phyloP scores from a whole-genome alignment of 345 rosid species.

The Brassica cretica region DNA sequence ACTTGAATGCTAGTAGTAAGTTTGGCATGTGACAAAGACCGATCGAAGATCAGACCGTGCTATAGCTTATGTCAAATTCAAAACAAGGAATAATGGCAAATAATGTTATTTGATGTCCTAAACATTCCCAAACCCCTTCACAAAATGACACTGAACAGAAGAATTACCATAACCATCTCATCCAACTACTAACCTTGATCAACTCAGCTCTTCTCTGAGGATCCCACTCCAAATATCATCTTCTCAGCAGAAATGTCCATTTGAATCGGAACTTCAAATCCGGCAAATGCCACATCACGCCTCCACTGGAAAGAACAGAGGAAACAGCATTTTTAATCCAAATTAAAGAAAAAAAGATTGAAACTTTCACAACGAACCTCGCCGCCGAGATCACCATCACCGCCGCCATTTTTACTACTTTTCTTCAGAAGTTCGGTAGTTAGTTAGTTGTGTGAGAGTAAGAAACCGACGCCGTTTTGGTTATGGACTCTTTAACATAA shows the following conservation, averaged over 20 bases:
- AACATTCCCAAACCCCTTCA: no score
- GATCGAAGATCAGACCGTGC: no score
- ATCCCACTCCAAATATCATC: constrained; percentile 91
- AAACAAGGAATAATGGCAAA: no score
- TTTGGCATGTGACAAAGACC: no score
- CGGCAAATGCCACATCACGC: constrained; percentile 96
- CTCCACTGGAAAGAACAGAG: constrained; percentile 64
- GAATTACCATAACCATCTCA: background rate
- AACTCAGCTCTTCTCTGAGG: constrained; percentile 83
- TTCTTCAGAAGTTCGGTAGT: constrained; percentile 32
- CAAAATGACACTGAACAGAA: background rate
- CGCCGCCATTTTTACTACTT: background rate
- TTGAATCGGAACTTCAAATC: constrained; percentile 94
- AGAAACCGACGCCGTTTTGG: constrained; percentile 24
- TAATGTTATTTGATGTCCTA: no score
- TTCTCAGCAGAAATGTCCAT: constrained; percentile 91
- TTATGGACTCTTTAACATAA: background rate
- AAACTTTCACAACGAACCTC: no score
- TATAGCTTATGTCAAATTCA: no score
- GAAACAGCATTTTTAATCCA: background rate
- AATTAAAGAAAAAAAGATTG: background rate
- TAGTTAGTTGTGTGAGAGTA: background rate
- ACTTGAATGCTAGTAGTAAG: background rate
- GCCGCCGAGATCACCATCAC: constrained; percentile 35
- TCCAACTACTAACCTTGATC: constrained; percentile 34